Evolutionary conservation across 202 grass and related monocot species (phyloP), one percentile per base, ranked within the genome.

Genomic region (Saccharum hybrid): DNA sequence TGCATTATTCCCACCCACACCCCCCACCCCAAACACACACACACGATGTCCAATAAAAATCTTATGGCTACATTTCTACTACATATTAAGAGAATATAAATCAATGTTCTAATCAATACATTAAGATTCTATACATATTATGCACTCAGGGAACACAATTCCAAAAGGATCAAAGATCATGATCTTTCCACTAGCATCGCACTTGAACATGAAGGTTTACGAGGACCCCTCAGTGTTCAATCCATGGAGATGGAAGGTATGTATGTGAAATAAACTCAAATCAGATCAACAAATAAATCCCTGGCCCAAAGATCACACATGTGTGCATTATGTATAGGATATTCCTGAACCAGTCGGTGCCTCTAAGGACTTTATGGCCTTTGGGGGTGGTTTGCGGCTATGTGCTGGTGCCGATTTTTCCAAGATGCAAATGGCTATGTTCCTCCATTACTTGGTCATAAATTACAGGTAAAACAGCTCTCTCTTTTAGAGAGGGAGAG

Each of bases 201-300:
- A 86, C 62, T 23, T 87, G 10, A 63, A 90, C 30, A 28, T 42
- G 4, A 36, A n/a, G 2, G 59, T 87, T 65, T 90, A 90, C 8
- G n/a, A 87, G 71, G 70, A 87, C 4, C 84, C 84, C 11, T 51
- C 41, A 14, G 15, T 74, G 3, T 84, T 90, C 42, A 76, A 90
- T 80, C 84, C 88, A 49, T 90, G 84, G 80, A 90, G 84, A 19
- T 90, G 88, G 88, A 83, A 84, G 75, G 79, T 79, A 46, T 11
- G 23, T 54, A 1, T 70, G n/a, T 1, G 52, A 31, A 21, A 57
- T 59, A 59, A 37, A n/a, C 2, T 68, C n/a, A 28, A 57, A n/a
- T 56, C 51, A 54, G 8, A 18, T 54, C 15, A 18, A n/a, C 21
- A 3, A 3, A 59, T 59, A 9, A 59, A 59, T 22, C 54, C 48